Conservation (phyloP, 1,284 basidiomycete genomes). For the Chondrostereum purpureum region DNA sequence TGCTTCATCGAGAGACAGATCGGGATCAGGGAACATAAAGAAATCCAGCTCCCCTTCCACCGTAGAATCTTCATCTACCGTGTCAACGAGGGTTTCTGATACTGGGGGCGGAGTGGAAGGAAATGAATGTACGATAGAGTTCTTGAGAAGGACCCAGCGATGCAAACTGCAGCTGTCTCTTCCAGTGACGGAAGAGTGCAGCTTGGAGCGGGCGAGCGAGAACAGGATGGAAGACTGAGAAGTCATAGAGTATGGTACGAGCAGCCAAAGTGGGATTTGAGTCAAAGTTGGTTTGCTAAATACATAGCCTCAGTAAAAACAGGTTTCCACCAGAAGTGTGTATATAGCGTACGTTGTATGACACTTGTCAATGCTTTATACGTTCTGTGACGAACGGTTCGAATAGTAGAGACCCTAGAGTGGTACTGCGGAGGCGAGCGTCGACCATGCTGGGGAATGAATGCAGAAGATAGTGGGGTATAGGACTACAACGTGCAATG, state of each 20-base stretch:
- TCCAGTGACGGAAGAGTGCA: constrained; percentile 52
- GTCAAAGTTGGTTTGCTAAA: background rate
- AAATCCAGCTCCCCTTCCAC: constrained; percentile 46
- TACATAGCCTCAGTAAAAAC: background rate
- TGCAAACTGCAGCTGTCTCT: constrained; percentile 70
- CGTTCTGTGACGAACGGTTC: constrained; percentile 80
- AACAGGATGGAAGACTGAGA: constrained; percentile 43
- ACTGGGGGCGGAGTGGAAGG: constrained; percentile 22
- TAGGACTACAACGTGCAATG: too few species aligned
- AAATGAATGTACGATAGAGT: constrained; percentile 58
- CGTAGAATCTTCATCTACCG: constrained; percentile 27
- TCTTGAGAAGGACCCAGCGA: constrained; percentile 82
- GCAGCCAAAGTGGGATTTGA: background rate
- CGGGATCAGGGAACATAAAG: constrained; percentile 74
- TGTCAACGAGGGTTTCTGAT: constrained; percentile 22
- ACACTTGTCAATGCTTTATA: constrained; percentile 54
- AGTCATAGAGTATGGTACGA: constrained; percentile 35
- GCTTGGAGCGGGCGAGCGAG: constrained; percentile 66
- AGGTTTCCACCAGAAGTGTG: constrained; percentile 8
- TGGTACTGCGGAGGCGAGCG: constrained; percentile 69
- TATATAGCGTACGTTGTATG: constrained; percentile 15
- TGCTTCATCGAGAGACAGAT: constrained; percentile 39
- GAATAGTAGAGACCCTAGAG: constrained; percentile 78
- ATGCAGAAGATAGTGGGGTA: too few species aligned
- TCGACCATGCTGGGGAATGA: constrained; percentile 73